These are phyloP conservation scores for Smallanthus sonchifolius DNA, from an alignment of 129 eudicot species.

Conservation along the genomic window DNA sequence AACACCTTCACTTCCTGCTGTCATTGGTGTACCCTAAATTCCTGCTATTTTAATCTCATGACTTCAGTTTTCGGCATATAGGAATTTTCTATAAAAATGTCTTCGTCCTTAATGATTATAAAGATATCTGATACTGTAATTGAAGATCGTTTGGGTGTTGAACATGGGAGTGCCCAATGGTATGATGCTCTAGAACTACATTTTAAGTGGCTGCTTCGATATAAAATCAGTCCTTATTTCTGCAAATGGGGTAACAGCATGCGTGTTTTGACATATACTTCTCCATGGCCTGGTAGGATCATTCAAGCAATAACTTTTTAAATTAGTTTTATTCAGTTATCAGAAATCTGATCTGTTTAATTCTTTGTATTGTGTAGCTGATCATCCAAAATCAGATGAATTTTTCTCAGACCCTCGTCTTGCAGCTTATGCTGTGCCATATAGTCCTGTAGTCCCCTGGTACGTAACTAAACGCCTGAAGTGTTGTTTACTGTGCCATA, in stretches of 20 bases:
- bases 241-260: slow-evolving; percentile 98
- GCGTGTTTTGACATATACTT: slow-evolving; percentile 94
- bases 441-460: slow-evolving; percentile 86
- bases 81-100: not conserved
- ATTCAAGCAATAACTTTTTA: not conserved
- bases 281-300: slow-evolving; percentile 92
- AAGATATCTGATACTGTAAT: slow-evolving; percentile 97
- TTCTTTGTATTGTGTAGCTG: slow-evolving; percentile 47
- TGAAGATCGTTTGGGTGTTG: slow-evolving; percentile 95
- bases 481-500: not conserved
- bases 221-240: slow-evolving; percentile 87
- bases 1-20: slow-evolving; percentile 97
- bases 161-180: slow-evolving; percentile 87
- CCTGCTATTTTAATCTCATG: not conserved
- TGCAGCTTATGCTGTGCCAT: slow-evolving; percentile 99
- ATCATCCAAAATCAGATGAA: slow-evolving; percentile 97
- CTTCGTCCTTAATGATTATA: slow-evolving; percentile 39
- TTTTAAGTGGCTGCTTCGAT: slow-evolving; percentile 91
- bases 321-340: not conserved
- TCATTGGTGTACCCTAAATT: slow-evolving; percentile 88
- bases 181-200: slow-evolving; percentile 80
- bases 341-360: not conserved
- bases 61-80: not conserved
- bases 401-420: slow-evolving; percentile 88
- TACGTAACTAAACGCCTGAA: slow-evolving; percentile 27